A percentile compares a stretch with the other conserved stretches of the same genome.
phyloP scores from a whole-genome alignment of 257 asterid genomes.

The Primulina eburnea region DNA sequence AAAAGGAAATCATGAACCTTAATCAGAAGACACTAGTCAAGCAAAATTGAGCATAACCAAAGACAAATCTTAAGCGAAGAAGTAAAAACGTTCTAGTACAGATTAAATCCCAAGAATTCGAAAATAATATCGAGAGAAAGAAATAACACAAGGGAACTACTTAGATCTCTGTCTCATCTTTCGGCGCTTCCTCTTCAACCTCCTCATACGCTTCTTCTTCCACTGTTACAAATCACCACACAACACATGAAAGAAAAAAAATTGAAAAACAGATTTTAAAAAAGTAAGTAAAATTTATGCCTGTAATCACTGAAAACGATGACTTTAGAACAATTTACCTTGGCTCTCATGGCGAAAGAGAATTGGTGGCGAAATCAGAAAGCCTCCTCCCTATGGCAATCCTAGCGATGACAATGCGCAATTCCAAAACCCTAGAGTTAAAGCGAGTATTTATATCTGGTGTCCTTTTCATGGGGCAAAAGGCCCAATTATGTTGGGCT shows the following conservation, averaged over 20 bases:
- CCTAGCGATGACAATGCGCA: background rate
- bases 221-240: conserved; percentile 30
- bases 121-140: background rate
- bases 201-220: conserved; percentile 65
- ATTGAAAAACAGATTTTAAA: background rate
- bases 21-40: background rate
- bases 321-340: background rate
- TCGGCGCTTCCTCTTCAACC: conserved; percentile 64
- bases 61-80: background rate
- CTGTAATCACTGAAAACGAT: background rate
- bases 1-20: background rate
- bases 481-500: background rate
- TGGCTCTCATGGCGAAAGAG: background rate
- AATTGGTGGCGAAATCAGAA: background rate
- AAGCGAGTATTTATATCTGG: background rate
- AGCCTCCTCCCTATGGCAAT: background rate
- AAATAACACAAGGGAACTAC: conserved; percentile 22
- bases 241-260: background rate
- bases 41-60: background rate
- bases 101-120: background rate
- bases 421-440: background rate
- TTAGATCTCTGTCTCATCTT: conserved; percentile 63
- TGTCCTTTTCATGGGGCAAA: background rate
- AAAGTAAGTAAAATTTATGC: background rate
- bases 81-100: too few species aligned